Conservation (phyloP, 2,329 filamentous ascomycete species). For the Amylocarpus encephaloides region DNA sequence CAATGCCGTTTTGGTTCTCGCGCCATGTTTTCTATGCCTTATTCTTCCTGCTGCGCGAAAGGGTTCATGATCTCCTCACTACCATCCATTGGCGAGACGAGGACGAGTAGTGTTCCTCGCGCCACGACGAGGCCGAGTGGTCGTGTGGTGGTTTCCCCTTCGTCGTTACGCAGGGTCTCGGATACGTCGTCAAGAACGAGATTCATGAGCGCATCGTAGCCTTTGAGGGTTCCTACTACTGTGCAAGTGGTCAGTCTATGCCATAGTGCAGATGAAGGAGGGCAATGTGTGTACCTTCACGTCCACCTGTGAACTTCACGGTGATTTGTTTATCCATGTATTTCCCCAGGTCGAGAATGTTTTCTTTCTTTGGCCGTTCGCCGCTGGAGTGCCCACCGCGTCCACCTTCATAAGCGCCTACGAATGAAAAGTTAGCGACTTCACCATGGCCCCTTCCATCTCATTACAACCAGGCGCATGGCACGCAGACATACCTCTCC, state of each 20-base stretch:
- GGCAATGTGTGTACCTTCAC: constrained; percentile 60
- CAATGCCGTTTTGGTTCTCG: background rate
- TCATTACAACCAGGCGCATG: background rate
- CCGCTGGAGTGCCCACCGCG: constrained; percentile 43
- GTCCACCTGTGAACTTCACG: constrained; percentile 93
- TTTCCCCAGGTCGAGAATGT: constrained; percentile 89
- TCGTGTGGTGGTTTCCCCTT: constrained; percentile 73
- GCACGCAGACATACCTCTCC: constrained; percentile 14
- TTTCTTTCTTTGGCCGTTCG: constrained; percentile 96
- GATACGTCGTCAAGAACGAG: constrained; percentile 91
- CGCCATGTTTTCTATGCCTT: constrained; percentile 9
- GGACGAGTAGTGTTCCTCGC: constrained; percentile 83
- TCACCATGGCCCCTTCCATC: background rate
- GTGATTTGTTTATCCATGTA: constrained; percentile 96
- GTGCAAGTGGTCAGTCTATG: constrained; percentile 6
- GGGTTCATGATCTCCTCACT: constrained; percentile 96
- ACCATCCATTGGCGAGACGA: constrained; percentile 88
- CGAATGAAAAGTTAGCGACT: background rate
- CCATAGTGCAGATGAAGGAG: background rate
- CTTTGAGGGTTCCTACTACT: constrained; percentile 88
- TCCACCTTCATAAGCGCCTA: constrained; percentile 35
- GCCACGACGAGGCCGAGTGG: constrained; percentile 73
- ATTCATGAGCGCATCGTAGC: constrained; percentile 97
- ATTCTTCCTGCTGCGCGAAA: constrained; percentile 69
- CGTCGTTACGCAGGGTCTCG: constrained; percentile 89